Conservation (phyloP, 495 filamentous ascomycete species). For the Hypoxylon lenormandii region DNA sequence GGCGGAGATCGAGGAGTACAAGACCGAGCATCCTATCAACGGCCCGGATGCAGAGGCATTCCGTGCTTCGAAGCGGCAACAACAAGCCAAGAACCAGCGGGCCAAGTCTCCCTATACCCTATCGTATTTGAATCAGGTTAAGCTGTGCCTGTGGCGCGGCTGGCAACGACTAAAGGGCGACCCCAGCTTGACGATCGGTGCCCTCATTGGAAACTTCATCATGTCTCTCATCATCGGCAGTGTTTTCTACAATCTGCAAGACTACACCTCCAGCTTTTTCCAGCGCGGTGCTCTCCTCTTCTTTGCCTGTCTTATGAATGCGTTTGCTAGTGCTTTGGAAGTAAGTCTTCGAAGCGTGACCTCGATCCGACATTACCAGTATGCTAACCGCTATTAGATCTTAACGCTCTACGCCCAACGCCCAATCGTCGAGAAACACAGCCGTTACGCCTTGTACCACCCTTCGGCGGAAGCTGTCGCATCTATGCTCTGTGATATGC, state of each 20-base stretch:
- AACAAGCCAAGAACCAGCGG: slow-evolving; percentile 73
- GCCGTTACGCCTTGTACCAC: slow-evolving; percentile 90
- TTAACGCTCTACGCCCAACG: slow-evolving; percentile 87
- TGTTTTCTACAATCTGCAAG: slow-evolving; percentile 80
- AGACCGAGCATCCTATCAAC: slow-evolving; percentile 70
- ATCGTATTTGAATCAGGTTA: slow-evolving; percentile 75
- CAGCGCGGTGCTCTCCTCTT: slow-evolving; percentile 84
- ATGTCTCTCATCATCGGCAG: slow-evolving; percentile 83
- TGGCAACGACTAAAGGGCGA: slow-evolving; percentile 77
- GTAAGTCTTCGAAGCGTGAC: slow-evolving; percentile 51
- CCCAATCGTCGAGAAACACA: slow-evolving; percentile 91
- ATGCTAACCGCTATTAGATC: slow-evolving; percentile 60
- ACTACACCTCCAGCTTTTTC: slow-evolving; percentile 77
- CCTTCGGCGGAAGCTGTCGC: slow-evolving; percentile 87
- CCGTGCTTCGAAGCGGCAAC: slow-evolving; percentile 71
- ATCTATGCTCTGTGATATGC: slow-evolving; percentile 84
- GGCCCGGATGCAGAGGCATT: slow-evolving; percentile 75
- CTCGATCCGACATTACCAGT: background rate
- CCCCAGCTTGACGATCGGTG: slow-evolving; percentile 74
- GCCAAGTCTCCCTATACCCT: slow-evolving; percentile 80
- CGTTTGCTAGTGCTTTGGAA: slow-evolving; percentile 81
- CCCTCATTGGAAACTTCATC: slow-evolving; percentile 76
- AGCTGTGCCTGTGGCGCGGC: slow-evolving; percentile 79
- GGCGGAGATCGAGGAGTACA: slow-evolving; percentile 77
- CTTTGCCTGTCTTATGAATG: slow-evolving; percentile 88